Base-by-base conservation (phyloP, 306 rosid species). In the Acmispon strigosus region DNA sequence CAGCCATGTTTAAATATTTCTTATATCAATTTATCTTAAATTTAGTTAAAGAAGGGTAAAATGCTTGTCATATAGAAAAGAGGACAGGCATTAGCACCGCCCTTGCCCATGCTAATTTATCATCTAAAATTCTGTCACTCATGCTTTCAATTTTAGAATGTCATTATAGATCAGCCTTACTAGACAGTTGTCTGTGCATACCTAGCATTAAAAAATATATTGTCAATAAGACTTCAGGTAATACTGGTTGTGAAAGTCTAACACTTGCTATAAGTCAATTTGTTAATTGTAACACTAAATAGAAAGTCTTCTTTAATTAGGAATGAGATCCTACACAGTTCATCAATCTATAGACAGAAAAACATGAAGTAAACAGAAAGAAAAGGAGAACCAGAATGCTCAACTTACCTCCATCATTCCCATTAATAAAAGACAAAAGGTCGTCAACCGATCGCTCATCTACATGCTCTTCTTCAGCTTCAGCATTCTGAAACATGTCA, bases 361-460 rank as follows among this genome's bases (percentile, higher is more conserved):
- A 63, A 39, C 45, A 65, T 57, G 15, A 60, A 24, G 51, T 58
- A 18, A 22, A 49, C 8, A 39, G 12, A 66, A 14, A 41, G 36
- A 57, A 55, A 62, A 52, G 72, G 45, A 13, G 7, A 41, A 49
- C n/a, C 29, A 59, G 45, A 45, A 41, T 42, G 52, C 57, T 78
- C n/a, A 50, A 62, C 19, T 69, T 85, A 95, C 99, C 96, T 87
- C 86, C 80, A 34, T 84, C 87, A 69, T 83, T 86, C 61, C 99
- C 97, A 79, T 95, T 95, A 70, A 95, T 95, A 82, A 89, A 95
- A 68, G 96, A 87, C 81, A 95, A 82, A 13, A 95, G 92, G 76
- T 95, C 99, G 75, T 95, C 99, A 12, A 95, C 91, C 5, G 99
- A 95, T 72, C 99, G 96, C 60, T 91, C 92, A 82, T 95, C 99